A percentile compares a stretch with the other conserved stretches of the same genome.
Evolutionary conservation across 345 rosid genomes (phyloP).

Genomic region (Gossypium australe): DNA sequence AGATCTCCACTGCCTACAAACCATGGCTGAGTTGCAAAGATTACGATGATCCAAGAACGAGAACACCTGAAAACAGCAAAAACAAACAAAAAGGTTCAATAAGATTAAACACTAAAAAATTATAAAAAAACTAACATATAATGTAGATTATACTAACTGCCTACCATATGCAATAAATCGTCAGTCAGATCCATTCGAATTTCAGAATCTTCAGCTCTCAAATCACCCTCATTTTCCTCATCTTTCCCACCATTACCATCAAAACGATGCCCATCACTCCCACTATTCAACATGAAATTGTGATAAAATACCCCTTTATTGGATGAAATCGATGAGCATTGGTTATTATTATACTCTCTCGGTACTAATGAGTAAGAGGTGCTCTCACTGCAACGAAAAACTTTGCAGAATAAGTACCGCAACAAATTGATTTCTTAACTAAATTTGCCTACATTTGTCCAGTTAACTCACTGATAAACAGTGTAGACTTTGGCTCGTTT

Average conservation of each 20-base stretch:
- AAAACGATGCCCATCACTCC: constrained; percentile 36
- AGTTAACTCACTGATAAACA: neutral
- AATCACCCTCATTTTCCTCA: constrained; percentile 39
- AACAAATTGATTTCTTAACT: neutral
- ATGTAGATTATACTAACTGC: neutral
- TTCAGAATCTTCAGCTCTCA: constrained; percentile 49
- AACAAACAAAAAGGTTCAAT: neutral
- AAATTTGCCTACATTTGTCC: neutral
- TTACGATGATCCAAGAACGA: constrained; percentile 70
- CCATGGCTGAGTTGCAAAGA: constrained; percentile 87
- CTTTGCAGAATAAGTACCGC: neutral
- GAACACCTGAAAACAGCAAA: constrained; percentile 54
- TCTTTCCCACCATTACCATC: constrained; percentile 36
- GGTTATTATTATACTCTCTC: constrained; percentile 27
- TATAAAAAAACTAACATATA: neutral
- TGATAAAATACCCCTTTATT: constrained; percentile 44
- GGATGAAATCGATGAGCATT: constrained; percentile 27
- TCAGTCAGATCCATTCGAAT: constrained; percentile 90
- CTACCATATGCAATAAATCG: constrained; percentile 90
- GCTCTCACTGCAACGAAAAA: constrained; percentile 7
- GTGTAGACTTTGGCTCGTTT: constrained; percentile 64
- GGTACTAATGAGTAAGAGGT: constrained; percentile 30
- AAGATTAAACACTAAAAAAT: neutral
- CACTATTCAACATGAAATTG: constrained; percentile 54
- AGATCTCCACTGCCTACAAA: constrained; percentile 89